Conservation (phyloP, 345 rosid genomes). For the Brassica juncea region DNA sequence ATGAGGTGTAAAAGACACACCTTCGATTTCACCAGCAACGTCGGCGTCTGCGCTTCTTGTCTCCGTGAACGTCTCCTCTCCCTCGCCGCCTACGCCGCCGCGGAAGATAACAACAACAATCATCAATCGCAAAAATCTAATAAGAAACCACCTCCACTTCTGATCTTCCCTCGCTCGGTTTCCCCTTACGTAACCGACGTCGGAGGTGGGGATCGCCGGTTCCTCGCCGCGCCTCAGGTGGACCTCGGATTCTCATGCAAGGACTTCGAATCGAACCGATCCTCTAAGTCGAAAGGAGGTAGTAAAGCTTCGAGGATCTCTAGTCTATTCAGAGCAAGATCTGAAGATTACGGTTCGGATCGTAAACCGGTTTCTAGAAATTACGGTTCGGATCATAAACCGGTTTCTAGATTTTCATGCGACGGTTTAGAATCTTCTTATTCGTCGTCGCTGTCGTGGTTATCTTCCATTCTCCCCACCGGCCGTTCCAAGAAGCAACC, state of each 20-base stretch:
- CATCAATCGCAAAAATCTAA: slow-evolving; percentile 29
- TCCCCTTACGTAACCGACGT: slow-evolving; percentile 36
- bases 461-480: slow-evolving; percentile 49
- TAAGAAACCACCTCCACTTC: slow-evolving; percentile 37
- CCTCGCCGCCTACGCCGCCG: slow-evolving; percentile 45
- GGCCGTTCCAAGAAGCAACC: slow-evolving; percentile 50
- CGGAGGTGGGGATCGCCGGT: slow-evolving; percentile 23
- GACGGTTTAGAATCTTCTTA: slow-evolving; percentile 21
- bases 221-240: slow-evolving; percentile 26
- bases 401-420: background rate
- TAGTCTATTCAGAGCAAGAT: slow-evolving; percentile 62
- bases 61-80: slow-evolving; percentile 74
- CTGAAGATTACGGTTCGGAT: slow-evolving; percentile 46
- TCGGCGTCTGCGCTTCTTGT: slow-evolving; percentile 88
- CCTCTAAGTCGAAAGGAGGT: slow-evolving; percentile 36
- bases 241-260: slow-evolving; percentile 43
- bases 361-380: slow-evolving; percentile 38
- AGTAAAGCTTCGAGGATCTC: slow-evolving; percentile 48
- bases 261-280: slow-evolving; percentile 31
- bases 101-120: slow-evolving; percentile 20
- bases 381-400: slow-evolving; percentile 40
- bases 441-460: slow-evolving; percentile 54
- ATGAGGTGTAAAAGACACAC: slow-evolving; percentile 86
- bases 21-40: slow-evolving; percentile 61
- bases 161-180: slow-evolving; percentile 66